A percentile compares a stretch with the other conserved stretches of the same genome.
Evolutionary conservation across 495 filamentous ascomycete species (phyloP).

Genomic region (Lepraria neglecta): DNA sequence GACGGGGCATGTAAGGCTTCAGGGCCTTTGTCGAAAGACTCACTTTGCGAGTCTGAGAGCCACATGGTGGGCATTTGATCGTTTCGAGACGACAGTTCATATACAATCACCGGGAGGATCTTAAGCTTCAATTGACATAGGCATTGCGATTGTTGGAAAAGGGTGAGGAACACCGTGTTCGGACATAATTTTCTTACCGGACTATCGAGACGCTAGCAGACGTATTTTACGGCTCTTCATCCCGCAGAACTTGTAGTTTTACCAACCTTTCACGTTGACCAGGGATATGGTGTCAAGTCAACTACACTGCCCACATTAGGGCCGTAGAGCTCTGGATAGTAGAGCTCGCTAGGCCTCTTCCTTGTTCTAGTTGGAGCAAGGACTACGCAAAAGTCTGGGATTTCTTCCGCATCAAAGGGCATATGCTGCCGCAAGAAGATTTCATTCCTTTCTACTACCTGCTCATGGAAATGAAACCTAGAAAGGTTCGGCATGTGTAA

Average conservation of each 20-base stretch:
- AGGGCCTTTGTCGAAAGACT: conserved; percentile 29
- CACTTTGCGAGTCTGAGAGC: conserved; percentile 94
- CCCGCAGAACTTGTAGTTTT: neutral
- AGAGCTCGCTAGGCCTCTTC: too few relatives aligned
- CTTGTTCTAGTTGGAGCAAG: too few relatives aligned
- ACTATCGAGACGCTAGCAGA: neutral
- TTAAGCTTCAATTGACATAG: neutral
- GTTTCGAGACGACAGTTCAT: neutral
- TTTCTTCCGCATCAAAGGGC: too few relatives aligned
- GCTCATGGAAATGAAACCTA: neutral
- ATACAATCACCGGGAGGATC: neutral
- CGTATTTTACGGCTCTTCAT: neutral
- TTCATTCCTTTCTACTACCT: neutral
- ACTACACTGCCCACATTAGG: too few relatives aligned
- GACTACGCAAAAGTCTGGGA: too few relatives aligned
- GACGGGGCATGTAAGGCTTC: neutral
- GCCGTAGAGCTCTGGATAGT: too few relatives aligned
- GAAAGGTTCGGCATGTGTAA: too few relatives aligned
- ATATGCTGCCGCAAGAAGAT: too few relatives aligned
- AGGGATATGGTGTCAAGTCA: too few relatives aligned
- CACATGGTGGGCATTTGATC: conserved; percentile 72
- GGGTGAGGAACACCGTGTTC: neutral
- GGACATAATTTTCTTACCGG: neutral
- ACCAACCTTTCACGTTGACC: too few relatives aligned
- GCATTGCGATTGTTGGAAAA: neutral